Conservation (phyloP, 176 grass and related monocot genomes). For the Bothriochloa decipiens region DNA sequence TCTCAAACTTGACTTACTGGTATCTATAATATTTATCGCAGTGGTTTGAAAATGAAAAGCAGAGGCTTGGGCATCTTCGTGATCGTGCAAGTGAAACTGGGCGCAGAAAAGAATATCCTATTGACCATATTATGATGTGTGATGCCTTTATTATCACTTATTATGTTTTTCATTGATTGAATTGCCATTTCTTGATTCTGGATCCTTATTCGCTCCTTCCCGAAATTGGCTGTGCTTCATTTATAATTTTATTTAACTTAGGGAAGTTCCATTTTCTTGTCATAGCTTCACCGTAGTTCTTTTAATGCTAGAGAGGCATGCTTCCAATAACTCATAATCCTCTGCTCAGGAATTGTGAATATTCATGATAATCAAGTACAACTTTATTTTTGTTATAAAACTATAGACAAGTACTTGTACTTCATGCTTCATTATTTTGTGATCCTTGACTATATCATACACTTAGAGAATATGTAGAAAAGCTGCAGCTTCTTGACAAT, state of each 20-base stretch:
- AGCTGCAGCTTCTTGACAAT: conserved; percentile 73
- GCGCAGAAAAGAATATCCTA: conserved; percentile 99
- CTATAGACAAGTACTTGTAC: not conserved
- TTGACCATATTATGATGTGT: conserved; percentile 38
- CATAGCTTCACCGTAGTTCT: not conserved
- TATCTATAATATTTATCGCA: conserved; percentile 41
- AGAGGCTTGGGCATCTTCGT: conserved; percentile 80
- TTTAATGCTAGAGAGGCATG: not conserved
- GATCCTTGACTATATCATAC: conserved; percentile 79
- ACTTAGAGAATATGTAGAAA: conserved; percentile 89
- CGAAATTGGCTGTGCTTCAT: not conserved
- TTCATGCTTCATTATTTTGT: conserved; percentile 18
- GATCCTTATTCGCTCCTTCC: conserved; percentile 21
- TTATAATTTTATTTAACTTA: conserved; percentile 14
- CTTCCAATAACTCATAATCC: not conserved
- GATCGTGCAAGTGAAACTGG: conserved; percentile 99
- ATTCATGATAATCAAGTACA: conserved; percentile 5
- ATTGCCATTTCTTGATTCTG: not conserved
- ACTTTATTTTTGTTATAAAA: conserved; percentile 27
- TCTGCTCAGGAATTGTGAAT: not conserved
- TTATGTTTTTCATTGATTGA: conserved; percentile 6
- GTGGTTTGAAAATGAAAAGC: conserved; percentile 91
- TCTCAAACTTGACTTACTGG: conserved; percentile 34
- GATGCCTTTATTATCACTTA: conserved; percentile 15
- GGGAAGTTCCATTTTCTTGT: not conserved